A percentile compares a stretch with the other conserved stretches of the same genome.
phyloP scores from a whole-genome alignment of 2,329 filamentous ascomycete species.

The Atkinsonella hypoxylon region DNA sequence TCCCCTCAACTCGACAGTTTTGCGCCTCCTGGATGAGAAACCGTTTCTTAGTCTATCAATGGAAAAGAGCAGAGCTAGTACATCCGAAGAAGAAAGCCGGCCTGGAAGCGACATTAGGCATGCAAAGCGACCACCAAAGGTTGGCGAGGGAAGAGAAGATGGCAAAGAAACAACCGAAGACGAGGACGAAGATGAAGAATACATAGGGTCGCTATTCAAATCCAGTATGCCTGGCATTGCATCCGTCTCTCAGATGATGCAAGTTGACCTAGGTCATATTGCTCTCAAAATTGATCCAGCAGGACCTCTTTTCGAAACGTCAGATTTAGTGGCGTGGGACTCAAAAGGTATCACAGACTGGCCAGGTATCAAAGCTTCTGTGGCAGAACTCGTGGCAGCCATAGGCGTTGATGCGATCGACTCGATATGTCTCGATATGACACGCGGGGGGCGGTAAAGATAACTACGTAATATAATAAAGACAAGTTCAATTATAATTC shows the following conservation, averaged over 20 bases:
- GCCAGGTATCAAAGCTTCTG: conserved; percentile 43
- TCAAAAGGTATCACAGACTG: conserved; percentile 35
- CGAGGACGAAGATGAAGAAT: conserved; percentile 10
- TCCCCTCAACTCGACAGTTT: conserved; percentile 38
- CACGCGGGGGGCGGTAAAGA: neutral
- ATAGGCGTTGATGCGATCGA: conserved; percentile 48
- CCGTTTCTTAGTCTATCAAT: conserved; percentile 41
- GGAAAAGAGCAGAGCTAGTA: conserved; percentile 15
- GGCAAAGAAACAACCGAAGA: conserved; percentile 1
- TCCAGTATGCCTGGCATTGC: conserved; percentile 58
- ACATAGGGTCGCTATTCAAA: conserved; percentile 35
- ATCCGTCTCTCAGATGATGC: conserved; percentile 37
- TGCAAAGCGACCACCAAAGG: neutral
- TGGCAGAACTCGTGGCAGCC: conserved; percentile 56
- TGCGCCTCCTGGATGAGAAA: conserved; percentile 38
- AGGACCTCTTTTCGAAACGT: conserved; percentile 27
- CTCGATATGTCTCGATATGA: conserved; percentile 47
- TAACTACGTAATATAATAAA: too few species aligned
- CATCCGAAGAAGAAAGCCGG: neutral
- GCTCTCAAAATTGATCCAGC: conserved; percentile 35
- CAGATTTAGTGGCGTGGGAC: conserved; percentile 50
- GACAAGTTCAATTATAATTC: too few species aligned
- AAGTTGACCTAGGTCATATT: conserved; percentile 47
- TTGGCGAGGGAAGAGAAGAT: conserved; percentile 3
- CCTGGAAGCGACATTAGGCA: neutral